A percentile compares a stretch with the other conserved stretches of the same genome.
These are phyloP conservation scores for Massarina eburnea DNA, from an alignment of 2,329 filamentous ascomycete species.

Conservation along the genomic window DNA sequence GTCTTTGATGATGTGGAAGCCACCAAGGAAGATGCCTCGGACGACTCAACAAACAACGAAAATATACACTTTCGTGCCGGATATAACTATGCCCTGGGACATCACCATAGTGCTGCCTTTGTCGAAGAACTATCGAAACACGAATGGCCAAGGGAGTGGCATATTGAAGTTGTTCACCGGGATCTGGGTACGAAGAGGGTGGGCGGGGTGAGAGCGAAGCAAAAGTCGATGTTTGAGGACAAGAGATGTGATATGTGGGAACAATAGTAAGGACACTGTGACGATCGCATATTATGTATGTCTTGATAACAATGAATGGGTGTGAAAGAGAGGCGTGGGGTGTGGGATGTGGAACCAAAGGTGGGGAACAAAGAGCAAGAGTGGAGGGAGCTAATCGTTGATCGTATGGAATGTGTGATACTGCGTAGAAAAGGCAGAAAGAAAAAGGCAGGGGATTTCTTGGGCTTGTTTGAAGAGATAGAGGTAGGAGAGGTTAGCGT, in stretches of 20 bases:
- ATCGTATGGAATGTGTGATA: neutral
- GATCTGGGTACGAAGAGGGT: conserved; percentile 19
- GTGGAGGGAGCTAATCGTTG: neutral
- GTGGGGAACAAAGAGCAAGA: neutral
- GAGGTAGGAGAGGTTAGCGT: too few relatives aligned
- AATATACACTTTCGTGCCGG: conserved; percentile 20
- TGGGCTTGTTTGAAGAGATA: too few relatives aligned
- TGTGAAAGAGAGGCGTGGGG: neutral
- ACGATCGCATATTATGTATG: neutral
- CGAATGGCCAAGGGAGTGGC: conserved; percentile 18
- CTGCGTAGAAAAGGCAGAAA: neutral
- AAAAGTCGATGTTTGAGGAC: conserved; percentile 6
- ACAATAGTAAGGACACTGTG: neutral
- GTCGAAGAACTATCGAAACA: conserved; percentile 19
- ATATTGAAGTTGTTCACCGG: conserved; percentile 19
- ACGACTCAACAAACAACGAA: too few relatives aligned
- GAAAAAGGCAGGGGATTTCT: too few relatives aligned
- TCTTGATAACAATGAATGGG: neutral
- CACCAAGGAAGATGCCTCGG: too few relatives aligned
- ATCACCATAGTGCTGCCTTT: conserved; percentile 28
- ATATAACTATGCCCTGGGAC: conserved; percentile 26
- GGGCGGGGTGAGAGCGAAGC: conserved; percentile 6
- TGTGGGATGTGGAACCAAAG: neutral
- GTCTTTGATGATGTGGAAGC: too few relatives aligned
- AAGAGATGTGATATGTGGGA: neutral